Conservation (phyloP, 352 stramenopile genomes). For the Elongisporangium prolatum region DNA sequence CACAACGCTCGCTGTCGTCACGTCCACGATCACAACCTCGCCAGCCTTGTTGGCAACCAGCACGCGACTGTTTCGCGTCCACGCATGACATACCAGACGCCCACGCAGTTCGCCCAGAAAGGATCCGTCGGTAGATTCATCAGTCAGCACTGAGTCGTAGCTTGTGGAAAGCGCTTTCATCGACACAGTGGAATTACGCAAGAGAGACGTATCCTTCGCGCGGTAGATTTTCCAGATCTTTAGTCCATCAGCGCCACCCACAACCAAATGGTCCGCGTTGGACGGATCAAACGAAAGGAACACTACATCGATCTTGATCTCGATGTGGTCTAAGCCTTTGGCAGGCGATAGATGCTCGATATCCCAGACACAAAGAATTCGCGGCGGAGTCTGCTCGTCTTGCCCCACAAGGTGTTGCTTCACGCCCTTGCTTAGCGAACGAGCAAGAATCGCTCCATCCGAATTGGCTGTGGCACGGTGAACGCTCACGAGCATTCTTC, state of each 20-base stretch:
- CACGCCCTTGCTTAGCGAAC: background rate
- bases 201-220: conserved; percentile 7
- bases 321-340: conserved; percentile 32
- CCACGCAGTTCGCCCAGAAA: conserved; percentile 31
- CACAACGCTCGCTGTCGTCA: conserved; percentile 15
- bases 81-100: conserved; percentile 52
- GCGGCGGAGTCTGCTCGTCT: conserved; percentile 5
- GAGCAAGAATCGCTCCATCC: conserved; percentile 1
- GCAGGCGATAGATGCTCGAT: conserved; percentile 41
- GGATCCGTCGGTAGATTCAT: background rate
- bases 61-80: conserved; percentile 40
- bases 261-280: conserved; percentile 51
- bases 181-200: background rate
- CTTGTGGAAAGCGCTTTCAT: conserved; percentile 1
- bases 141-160: background rate
- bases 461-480: conserved; percentile 11
- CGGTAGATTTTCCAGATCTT: conserved; percentile 71
- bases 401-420: background rate
- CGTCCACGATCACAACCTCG: conserved; percentile 54
- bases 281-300: conserved; percentile 75
- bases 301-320: conserved; percentile 17
- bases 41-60: conserved; percentile 47
- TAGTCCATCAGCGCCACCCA: conserved; percentile 57
- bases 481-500: conserved; percentile 47
- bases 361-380: conserved; percentile 59